phyloP scores from a whole-genome alignment of 371 early-diverging fungal genomes.

The Parasitella parasitica region DNA sequence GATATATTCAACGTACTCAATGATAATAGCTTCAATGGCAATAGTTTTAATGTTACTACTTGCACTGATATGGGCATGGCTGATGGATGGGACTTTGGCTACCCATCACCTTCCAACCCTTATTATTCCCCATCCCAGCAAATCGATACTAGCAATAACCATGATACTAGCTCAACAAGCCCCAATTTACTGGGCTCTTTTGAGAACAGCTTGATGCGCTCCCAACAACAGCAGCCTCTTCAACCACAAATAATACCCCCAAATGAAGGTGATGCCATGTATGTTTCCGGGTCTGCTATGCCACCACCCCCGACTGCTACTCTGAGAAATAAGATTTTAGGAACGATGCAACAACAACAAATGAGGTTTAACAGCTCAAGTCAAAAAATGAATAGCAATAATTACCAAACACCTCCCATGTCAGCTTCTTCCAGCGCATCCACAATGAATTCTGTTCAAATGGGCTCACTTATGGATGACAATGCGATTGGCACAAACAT shows the following conservation, averaged over 20 bases:
- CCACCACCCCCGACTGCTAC: constrained; percentile 44
- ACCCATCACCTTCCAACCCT: constrained; percentile 25
- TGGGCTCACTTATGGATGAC: background rate
- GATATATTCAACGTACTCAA: constrained; percentile 24
- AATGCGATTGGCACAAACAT: background rate
- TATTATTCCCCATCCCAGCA: constrained; percentile 19
- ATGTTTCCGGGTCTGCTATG: constrained; percentile 30
- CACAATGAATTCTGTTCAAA: background rate
- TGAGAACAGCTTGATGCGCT: background rate
- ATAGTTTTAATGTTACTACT: constrained; percentile 1
- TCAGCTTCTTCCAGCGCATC: constrained; percentile 16
- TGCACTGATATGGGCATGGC: constrained; percentile 17
- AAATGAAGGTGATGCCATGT: constrained; percentile 23
- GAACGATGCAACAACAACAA: background rate
- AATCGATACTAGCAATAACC: background rate
- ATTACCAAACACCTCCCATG: constrained; percentile 14
- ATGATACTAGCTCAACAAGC: constrained; percentile 1
- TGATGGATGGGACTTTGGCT: constrained; percentile 30
- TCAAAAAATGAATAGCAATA: background rate
- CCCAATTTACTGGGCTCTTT: constrained; percentile 1
- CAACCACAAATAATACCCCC: constrained; percentile 7
- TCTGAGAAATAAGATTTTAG: constrained; percentile 29
- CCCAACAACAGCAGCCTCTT: background rate
- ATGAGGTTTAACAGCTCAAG: background rate
- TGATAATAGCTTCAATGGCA: constrained; percentile 6